A percentile compares a stretch with the other conserved stretches of the same genome.
Conservation (phyloP, 202 grass and related monocot species). For the Zizania palustris region DNA sequence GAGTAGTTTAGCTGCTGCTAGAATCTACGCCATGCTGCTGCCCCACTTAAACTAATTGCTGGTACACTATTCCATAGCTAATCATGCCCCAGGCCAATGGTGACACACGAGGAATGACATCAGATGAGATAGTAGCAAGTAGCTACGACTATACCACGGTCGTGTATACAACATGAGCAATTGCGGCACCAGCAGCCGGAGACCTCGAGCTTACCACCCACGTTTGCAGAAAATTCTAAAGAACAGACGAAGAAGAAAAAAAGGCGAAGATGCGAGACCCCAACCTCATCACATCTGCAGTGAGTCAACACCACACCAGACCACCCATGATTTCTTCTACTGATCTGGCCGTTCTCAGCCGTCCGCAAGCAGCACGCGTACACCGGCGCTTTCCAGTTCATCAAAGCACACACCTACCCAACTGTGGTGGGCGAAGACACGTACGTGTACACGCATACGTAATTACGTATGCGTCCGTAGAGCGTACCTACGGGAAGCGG, state of each 20-base stretch:
- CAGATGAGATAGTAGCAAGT: neutral
- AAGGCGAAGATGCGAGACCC: neutral
- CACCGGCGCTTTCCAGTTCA: conserved; percentile 24
- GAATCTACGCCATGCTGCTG: neutral
- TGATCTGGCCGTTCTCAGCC: conserved; percentile 40
- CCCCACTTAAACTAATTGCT: neutral
- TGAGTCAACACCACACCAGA: conserved; percentile 1
- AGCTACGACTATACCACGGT: neutral
- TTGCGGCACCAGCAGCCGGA: conserved; percentile 19
- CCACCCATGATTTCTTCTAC: neutral
- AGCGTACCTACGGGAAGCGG: neutral
- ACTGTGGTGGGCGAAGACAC: neutral
- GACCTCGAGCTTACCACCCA: conserved; percentile 32
- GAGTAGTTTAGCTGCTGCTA: neutral
- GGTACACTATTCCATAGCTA: conserved; percentile 27
- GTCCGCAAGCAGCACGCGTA: conserved; percentile 28
- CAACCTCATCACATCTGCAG: conserved; percentile 3
- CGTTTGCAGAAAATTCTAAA: neutral
- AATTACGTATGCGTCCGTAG: neutral
- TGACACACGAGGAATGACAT: conserved; percentile 2
- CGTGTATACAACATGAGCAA: conserved; percentile 8
- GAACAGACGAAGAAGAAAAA: neutral
- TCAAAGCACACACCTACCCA: conserved; percentile 35
- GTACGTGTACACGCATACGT: neutral
- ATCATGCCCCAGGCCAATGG: neutral